Conservation (phyloP, 768 basidiomycete species). For the Tulasnella sp. region DNA sequence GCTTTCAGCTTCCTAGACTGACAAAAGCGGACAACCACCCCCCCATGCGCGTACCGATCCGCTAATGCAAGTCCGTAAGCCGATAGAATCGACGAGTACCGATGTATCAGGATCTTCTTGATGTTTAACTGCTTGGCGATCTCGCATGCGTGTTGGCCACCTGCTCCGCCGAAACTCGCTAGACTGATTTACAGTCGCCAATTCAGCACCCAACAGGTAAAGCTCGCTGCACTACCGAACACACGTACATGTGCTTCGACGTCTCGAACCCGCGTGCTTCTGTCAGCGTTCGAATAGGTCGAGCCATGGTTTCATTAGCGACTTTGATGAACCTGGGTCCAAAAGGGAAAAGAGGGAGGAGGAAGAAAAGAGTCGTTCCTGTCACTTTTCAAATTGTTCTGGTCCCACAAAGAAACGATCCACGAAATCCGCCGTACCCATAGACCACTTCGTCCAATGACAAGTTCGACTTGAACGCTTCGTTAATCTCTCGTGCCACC, state of each 20-base stretch:
- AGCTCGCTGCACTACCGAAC: slow-evolving; percentile 22
- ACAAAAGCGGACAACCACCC: slow-evolving; percentile 31
- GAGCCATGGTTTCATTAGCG: slow-evolving; percentile 94
- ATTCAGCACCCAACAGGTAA: not conserved
- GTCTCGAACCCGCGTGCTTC: slow-evolving; percentile 86
- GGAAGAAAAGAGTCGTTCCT: too few relatives aligned
- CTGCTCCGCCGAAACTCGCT: slow-evolving; percentile 85
- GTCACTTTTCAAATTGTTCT: too few relatives aligned
- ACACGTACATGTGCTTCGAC: slow-evolving; percentile 59
- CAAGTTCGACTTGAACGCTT: slow-evolving; percentile 49
- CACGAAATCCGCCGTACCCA: slow-evolving; percentile 50
- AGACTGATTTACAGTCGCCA: slow-evolving; percentile 46
- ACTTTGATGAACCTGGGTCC: slow-evolving; percentile 82
- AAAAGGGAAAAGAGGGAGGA: not conserved
- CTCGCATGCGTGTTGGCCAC: slow-evolving; percentile 91
- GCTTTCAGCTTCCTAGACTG: not conserved
- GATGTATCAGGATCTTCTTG: slow-evolving; percentile 80
- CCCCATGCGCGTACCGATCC: slow-evolving; percentile 50
- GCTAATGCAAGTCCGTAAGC: slow-evolving; percentile 93
- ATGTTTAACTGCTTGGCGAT: slow-evolving; percentile 85
- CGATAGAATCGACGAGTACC: slow-evolving; percentile 88
- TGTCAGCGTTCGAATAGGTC: slow-evolving; percentile 87
- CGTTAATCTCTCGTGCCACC: slow-evolving; percentile 68
- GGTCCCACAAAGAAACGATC: not conserved
- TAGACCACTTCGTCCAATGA: slow-evolving; percentile 80